Conservation (phyloP, 441 rosid species). For the Pelargonium citronellum region DNA sequence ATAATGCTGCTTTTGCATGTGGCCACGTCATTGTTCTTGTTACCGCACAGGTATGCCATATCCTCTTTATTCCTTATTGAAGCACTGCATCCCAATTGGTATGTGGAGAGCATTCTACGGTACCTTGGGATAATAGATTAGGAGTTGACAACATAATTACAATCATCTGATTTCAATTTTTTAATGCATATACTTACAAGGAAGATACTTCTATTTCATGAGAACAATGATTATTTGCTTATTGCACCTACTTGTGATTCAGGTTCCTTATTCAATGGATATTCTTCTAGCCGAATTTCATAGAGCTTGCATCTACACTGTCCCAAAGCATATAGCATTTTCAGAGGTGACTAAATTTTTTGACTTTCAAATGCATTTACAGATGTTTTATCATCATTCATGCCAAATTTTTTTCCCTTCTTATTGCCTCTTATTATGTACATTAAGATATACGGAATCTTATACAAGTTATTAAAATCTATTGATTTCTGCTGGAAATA, state of each 20-base stretch:
- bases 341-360: slow-evolving; percentile 41
- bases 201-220: neutral
- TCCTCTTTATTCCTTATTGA: neutral
- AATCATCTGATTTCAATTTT: neutral
- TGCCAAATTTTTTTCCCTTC: neutral
- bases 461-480: no score
- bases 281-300: slow-evolving; percentile 78
- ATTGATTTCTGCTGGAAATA: no score
- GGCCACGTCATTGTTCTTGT: slow-evolving; percentile 65
- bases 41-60: slow-evolving; percentile 56
- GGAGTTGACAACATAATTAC: neutral
- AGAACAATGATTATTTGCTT: slow-evolving; percentile 5
- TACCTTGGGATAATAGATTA: neutral
- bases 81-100: neutral
- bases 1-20: slow-evolving; percentile 55
- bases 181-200: neutral
- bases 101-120: neutral
- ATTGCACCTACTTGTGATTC: slow-evolving; percentile 26
- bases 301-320: slow-evolving; percentile 70
- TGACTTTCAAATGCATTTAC: neutral
- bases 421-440: neutral
- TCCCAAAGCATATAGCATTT: slow-evolving; percentile 62
- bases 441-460: neutral
- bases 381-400: neutral
- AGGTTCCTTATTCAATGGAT: slow-evolving; percentile 75